A percentile compares a stretch with the other conserved stretches of the same genome.
Conservation (phyloP, 768 basidiomycete species). For the Calocybe indica region DNA sequence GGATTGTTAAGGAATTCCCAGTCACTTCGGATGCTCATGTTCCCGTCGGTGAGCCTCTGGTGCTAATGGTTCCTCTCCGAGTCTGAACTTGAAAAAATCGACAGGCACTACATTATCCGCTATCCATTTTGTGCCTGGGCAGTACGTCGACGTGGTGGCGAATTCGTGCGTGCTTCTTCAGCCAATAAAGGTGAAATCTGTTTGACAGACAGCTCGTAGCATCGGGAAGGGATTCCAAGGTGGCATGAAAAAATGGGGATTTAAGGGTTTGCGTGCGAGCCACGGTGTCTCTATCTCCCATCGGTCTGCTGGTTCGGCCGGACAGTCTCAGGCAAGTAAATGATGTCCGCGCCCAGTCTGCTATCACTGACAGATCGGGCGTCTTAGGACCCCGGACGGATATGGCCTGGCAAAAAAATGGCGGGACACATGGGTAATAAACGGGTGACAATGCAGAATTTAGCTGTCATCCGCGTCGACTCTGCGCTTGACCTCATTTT, state of each 20-base stretch:
- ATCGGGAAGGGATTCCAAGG: slow-evolving; percentile 98
- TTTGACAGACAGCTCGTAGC: slow-evolving; percentile 30
- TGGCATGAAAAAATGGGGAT: slow-evolving; percentile 94
- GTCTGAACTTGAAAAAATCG: not conserved
- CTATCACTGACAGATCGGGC: not conserved
- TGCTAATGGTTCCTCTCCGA: not conserved
- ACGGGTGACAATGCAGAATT: slow-evolving; percentile 81
- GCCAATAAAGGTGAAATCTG: not conserved
- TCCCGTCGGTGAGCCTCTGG: slow-evolving; percentile 63
- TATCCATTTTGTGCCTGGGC: slow-evolving; percentile 94
- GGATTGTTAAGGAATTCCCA: slow-evolving; percentile 81
- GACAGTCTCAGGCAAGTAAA: slow-evolving; percentile 79
- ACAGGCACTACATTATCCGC: slow-evolving; percentile 86
- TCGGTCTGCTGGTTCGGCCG: slow-evolving; percentile 88
- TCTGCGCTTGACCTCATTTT: slow-evolving; percentile 81
- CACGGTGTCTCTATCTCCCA: slow-evolving; percentile 97
- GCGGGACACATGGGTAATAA: slow-evolving; percentile 87
- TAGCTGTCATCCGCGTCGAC: slow-evolving; percentile 86
- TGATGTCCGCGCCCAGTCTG: not conserved
- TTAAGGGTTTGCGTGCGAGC: slow-evolving; percentile 85
- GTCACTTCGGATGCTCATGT: slow-evolving; percentile 87
- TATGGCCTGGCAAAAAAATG: slow-evolving; percentile 99
- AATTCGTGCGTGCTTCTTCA: slow-evolving; percentile 67
- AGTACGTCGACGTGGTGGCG: slow-evolving; percentile 87
- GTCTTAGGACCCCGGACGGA: slow-evolving; percentile 84